Conservation (phyloP, 139 green algal genomes). For the Coccomyxa sp. region DNA sequence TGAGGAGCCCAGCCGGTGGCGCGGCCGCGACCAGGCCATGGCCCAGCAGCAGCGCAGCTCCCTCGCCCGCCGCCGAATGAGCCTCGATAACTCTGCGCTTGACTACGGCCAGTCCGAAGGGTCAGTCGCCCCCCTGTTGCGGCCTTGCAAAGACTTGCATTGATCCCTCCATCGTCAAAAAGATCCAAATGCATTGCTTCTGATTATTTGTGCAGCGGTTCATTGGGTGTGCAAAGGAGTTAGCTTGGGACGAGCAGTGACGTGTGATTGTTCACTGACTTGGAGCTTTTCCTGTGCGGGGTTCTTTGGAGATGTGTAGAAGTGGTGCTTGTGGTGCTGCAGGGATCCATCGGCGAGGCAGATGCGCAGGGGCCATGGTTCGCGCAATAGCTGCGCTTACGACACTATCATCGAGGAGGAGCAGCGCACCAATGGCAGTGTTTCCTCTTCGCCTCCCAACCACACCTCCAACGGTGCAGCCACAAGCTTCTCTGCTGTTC, state of each 20-base stretch:
- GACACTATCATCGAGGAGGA: background rate
- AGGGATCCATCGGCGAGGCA: background rate
- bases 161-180: no score
- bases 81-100: conserved; percentile 45
- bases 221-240: no score
- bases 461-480: background rate
- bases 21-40: background rate
- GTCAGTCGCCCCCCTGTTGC: background rate
- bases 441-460: background rate
- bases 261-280: no score
- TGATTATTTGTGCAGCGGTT: no score
- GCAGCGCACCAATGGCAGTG: background rate
- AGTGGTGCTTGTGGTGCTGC: background rate
- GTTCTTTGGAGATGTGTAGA: no score
- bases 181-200: no score
- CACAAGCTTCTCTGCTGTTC: no score
- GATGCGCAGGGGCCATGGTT: background rate
- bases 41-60: background rate
- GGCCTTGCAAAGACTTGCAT: no score
- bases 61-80: conserved; percentile 20
- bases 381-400: background rate
- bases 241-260: no score
- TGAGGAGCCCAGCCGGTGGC: background rate
- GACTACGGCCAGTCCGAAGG: conserved; percentile 7
- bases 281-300: no score